Evolutionary conservation across 352 stramenopile genomes (phyloP).

Genomic region (Phytophthora fragariaefolia): DNA sequence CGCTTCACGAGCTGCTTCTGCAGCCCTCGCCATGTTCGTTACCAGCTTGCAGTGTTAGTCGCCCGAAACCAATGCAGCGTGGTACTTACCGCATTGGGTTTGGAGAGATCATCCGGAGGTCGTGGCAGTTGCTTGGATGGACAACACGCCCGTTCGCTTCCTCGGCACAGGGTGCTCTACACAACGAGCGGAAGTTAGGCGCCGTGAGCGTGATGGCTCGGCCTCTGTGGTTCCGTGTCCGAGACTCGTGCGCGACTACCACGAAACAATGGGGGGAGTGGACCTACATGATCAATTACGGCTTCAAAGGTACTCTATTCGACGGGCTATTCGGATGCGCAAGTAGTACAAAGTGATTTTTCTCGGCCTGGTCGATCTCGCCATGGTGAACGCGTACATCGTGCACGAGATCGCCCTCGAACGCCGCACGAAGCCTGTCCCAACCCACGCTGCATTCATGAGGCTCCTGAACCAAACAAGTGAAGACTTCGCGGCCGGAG

Average conservation of each 20-base stretch:
- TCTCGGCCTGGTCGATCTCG: slow-evolving; percentile 28
- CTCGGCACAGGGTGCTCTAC: slow-evolving; percentile 16
- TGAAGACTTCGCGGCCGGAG: slow-evolving; percentile 5
- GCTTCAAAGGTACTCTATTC: background rate
- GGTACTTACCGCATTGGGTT: slow-evolving; percentile 8
- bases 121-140: slow-evolving; percentile 19
- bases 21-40: too few species aligned
- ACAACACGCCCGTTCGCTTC: slow-evolving; percentile 10
- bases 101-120: slow-evolving; percentile 7
- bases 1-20: too few species aligned
- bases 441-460: slow-evolving; percentile 7
- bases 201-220: background rate
- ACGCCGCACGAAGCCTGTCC: background rate
- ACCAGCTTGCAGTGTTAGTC: background rate
- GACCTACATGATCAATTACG: background rate
- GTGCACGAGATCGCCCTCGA: slow-evolving; percentile 13
- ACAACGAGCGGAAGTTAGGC: background rate
- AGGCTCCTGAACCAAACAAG: slow-evolving; percentile 11
- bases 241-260: too few species aligned
- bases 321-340: background rate
- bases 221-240: background rate
- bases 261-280: too few species aligned
- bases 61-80: slow-evolving; percentile 8
- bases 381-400: slow-evolving; percentile 33
- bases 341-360: slow-evolving; percentile 40